Percentiles rank a stretch among this genome's conserved stretches.
Evolutionary conservation across 2,329 filamentous ascomycete genomes (phyloP).

Genomic region (Chrysoporthe austroafricana): DNA sequence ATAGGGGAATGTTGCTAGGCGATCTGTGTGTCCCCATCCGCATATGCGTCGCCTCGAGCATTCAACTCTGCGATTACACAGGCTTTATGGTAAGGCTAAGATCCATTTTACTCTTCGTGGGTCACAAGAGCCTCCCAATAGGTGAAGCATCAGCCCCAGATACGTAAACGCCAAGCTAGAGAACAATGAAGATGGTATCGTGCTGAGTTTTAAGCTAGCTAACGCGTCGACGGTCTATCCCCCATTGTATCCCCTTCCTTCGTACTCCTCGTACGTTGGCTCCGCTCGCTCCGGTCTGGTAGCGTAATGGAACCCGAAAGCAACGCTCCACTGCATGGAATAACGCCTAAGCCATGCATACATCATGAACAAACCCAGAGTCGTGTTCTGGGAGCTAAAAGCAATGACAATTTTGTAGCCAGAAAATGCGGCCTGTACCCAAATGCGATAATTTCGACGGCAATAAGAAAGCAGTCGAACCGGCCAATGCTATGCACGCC

Average conservation of each 20-base stretch:
- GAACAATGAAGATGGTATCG: not conserved
- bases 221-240: conserved; percentile 18
- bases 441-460: conserved; percentile 22
- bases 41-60: not conserved
- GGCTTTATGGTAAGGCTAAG: not conserved
- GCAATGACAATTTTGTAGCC: conserved; percentile 25
- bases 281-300: not conserved
- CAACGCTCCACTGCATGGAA: conserved; percentile 14
- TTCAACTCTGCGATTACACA: not conserved
- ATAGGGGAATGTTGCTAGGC: too few relatives aligned
- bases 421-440: conserved; percentile 23
- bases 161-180: not conserved
- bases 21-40: not conserved
- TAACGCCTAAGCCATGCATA: conserved; percentile 28
- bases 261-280: conserved; percentile 13
- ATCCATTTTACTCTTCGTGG: not conserved
- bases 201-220: conserved; percentile 13
- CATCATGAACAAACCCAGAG: conserved; percentile 17
- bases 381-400: conserved; percentile 13
- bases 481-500: conserved; percentile 26
- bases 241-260: not conserved
- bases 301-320: conserved; percentile 3
- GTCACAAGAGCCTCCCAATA: not conserved
- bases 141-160: not conserved
- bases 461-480: conserved; percentile 13